Evolutionary conservation across 1,139 yeast genomes (phyloP).

Genomic region (Pichia sp.): DNA sequence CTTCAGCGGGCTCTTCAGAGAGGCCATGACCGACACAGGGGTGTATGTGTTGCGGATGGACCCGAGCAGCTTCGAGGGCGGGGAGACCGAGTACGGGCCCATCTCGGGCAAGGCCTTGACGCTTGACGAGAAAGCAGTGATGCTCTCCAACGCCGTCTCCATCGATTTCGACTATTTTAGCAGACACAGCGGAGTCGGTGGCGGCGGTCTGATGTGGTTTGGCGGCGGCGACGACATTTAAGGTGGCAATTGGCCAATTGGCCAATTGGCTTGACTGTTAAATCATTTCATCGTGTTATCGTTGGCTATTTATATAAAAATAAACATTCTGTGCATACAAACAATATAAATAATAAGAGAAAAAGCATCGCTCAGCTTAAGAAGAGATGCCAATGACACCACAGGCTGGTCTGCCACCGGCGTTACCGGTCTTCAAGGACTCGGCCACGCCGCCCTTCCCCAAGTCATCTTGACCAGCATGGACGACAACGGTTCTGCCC

Average conservation of each 20-base stretch:
- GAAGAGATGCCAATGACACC: constrained; percentile 89
- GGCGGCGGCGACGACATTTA: constrained; percentile 17
- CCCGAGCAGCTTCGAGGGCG: constrained; percentile 54
- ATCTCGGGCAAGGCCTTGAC: constrained; percentile 39
- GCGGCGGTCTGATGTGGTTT: constrained; percentile 39
- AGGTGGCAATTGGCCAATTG: no score
- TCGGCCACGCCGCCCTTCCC: constrained; percentile 96
- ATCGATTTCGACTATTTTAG: constrained; percentile 95
- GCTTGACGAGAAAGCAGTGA: constrained; percentile 77
- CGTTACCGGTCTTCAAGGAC: constrained; percentile 95
- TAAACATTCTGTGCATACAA: not conserved
- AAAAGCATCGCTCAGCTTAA: constrained; percentile 21
- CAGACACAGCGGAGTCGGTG: constrained; percentile 59
- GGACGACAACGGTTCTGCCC: constrained; percentile 96
- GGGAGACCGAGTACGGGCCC: constrained; percentile 39
- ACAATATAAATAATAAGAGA: constrained; percentile 31
- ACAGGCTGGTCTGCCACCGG: constrained; percentile 98
- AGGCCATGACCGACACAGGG: constrained; percentile 90
- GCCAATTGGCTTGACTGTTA: no score
- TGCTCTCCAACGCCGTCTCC: constrained; percentile 83
- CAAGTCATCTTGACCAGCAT: constrained; percentile 90
- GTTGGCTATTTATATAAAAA: constrained; percentile 26
- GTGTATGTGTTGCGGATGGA: constrained; percentile 85
- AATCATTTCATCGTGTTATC: not conserved
- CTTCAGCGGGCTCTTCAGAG: constrained; percentile 94